These are phyloP conservation scores for Pleurotus tuber-regium DNA, from an alignment of 768 basidiomycete species.

Conservation along the genomic window DNA sequence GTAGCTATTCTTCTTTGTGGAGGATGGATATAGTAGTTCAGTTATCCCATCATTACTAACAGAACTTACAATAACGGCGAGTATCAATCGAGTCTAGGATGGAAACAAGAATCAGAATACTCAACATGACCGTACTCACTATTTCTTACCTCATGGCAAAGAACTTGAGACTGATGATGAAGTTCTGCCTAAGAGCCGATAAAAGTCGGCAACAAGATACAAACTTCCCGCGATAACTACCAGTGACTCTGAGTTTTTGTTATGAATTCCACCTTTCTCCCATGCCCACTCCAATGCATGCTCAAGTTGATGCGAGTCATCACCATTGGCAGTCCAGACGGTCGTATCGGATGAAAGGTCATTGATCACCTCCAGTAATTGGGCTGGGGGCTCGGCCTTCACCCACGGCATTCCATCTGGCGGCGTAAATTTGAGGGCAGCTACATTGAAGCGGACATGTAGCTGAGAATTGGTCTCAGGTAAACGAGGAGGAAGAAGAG, in stretches of 20 bases:
- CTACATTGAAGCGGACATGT: constrained; percentile 41
- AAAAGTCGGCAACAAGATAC: constrained; percentile 93
- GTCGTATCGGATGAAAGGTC: constrained; percentile 42
- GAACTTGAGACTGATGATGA: too few species aligned
- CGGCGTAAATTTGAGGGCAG: constrained; percentile 62
- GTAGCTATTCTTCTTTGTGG: too few species aligned
- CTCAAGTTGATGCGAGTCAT: constrained; percentile 17
- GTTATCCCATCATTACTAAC: too few species aligned
- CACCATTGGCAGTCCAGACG: constrained; percentile 40
- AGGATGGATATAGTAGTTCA: too few species aligned
- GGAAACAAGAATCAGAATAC: neutral
- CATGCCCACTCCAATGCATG: constrained; percentile 44
- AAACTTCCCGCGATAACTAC: constrained; percentile 87
- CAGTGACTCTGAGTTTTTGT: constrained; percentile 36
- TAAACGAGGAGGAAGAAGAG: constrained; percentile 51
- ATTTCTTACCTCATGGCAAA: too few species aligned
- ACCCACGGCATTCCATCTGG: constrained; percentile 98
- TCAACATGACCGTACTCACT: too few species aligned
- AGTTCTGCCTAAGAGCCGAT: constrained; percentile 47
- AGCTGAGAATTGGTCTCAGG: constrained; percentile 20
- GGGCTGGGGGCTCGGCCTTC: constrained; percentile 49
- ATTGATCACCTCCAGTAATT: constrained; percentile 45
- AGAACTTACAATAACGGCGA: too few species aligned
- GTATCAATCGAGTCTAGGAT: too few species aligned
- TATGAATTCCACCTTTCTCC: constrained; percentile 30